These are phyloP conservation scores for Cymbomonas tetramitiformis DNA, from an alignment of 139 green algal species.

Conservation along the genomic window DNA sequence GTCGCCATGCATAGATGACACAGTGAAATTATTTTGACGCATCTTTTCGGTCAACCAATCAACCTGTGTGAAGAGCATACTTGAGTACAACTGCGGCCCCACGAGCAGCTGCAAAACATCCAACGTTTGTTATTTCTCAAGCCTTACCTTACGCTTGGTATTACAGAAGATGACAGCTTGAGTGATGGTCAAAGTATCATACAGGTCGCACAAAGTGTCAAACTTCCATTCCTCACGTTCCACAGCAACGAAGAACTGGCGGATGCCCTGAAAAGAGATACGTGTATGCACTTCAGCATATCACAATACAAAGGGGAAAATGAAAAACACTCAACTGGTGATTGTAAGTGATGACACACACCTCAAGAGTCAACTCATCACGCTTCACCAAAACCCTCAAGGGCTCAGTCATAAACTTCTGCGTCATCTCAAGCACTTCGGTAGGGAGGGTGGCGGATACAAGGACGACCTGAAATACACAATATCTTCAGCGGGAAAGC, in stretches of 20 bases:
- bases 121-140: no score
- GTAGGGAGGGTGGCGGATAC: slow-evolving; percentile 85
- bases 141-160: slow-evolving; percentile 90
- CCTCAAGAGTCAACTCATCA: slow-evolving; percentile 98
- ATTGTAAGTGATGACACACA: no score
- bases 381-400: slow-evolving; percentile 94
- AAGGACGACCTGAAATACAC: no score
- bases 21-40: slow-evolving; percentile 93
- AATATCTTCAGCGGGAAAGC: no score
- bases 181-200: slow-evolving; percentile 98
- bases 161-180: slow-evolving; percentile 98
- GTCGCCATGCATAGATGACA: slow-evolving; percentile 91
- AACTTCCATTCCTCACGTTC: slow-evolving; percentile 99
- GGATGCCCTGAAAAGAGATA: no score
- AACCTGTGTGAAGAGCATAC: no score
- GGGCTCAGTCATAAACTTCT: slow-evolving; percentile 98
- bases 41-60: slow-evolving; percentile 97
- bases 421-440: slow-evolving; percentile 92
- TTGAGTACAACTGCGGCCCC: no score
- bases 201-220: slow-evolving; percentile 95
- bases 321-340: no score
- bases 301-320: no score
- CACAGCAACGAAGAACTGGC: slow-evolving; percentile 98
- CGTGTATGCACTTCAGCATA: no score
- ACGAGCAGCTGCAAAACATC: no score